These are phyloP conservation scores for Candida awuae DNA, from an alignment of 805 yeast genomes.

Conservation along the genomic window DNA sequence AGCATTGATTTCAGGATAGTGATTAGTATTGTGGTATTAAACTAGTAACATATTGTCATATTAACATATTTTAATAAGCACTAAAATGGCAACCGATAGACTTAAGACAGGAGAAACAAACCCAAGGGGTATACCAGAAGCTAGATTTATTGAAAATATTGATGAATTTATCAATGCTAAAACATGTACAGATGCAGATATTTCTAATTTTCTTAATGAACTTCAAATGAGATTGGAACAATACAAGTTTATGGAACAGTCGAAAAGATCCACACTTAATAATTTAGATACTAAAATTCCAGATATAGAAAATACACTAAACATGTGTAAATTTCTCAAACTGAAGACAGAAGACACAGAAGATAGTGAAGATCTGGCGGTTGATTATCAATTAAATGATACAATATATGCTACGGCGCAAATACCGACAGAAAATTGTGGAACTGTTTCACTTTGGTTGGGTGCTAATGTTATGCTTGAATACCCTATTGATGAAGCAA, in stretches of 20 bases:
- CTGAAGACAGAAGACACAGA: constrained; percentile 34
- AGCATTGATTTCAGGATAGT: too few species aligned
- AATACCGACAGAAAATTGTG: constrained; percentile 47
- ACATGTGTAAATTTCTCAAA: constrained; percentile 55
- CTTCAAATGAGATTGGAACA: constrained; percentile 86
- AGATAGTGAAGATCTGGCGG: constrained; percentile 32
- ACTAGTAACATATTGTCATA: not conserved
- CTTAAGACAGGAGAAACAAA: constrained; percentile 53
- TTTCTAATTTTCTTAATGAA: constrained; percentile 46
- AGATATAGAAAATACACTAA: constrained; percentile 82
- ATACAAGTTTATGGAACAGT: constrained; percentile 77
- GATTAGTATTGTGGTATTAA: too few species aligned
- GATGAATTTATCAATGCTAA: constrained; percentile 55
- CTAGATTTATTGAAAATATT: constrained; percentile 84
- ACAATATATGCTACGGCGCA: constrained; percentile 82
- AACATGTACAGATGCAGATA: constrained; percentile 28
- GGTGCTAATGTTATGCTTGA: constrained; percentile 98
- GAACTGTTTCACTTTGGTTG: constrained; percentile 79
- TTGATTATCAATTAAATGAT: constrained; percentile 90
- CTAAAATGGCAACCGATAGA: constrained; percentile 14
- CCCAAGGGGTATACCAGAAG: constrained; percentile 95
- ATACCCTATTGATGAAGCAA: constrained; percentile 85
- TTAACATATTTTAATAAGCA: not conserved
- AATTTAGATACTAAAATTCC: constrained; percentile 70
- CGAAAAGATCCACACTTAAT: constrained; percentile 39